Base-by-base conservation (phyloP, 805 yeast species). In the Candida peoriensis region DNA sequence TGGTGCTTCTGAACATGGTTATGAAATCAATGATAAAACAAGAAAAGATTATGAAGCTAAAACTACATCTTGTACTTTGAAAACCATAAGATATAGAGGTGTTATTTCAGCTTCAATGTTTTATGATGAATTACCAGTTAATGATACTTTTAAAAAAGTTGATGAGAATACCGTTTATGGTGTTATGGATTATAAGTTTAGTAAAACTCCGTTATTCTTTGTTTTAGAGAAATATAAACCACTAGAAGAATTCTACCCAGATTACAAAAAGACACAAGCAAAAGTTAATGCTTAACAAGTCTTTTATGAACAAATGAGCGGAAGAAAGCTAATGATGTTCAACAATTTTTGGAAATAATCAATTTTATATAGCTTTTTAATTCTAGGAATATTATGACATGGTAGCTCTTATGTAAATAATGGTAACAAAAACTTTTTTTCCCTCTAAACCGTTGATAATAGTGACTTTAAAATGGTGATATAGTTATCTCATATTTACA, bases 111-210 rank as follows among this genome's bases (percentile, higher is more conserved):
- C 31, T 20, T 28, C 31, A 11, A 28, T 28, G 31, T 17, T 28
- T 11, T 28, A 28, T 18, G 31, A 28, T 10, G 31, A 28, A n/a
- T 11, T 28, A 7, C 24, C 31, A 19, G 14, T 20, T 28, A 21
- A 15, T 21, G 24, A 18, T 12, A 8, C 4, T 23, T 28, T 30
- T 28, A 20, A 24, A 34, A 24, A 28, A 13, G 28, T 13, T 21
- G 28, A 24, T 8, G 28, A 16, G 8, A 20, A 32, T 10, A 19
- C 18, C 11, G 25, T 27, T 23, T 19, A 18, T 20, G 16, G 27
- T 12, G 20, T 36, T 15, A 28, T 28, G 31, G 31, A 28, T 13
- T 26, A 26, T 16, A 26, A 26, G 29, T 26, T 16, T 16, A n/a
- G n/a, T 9, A 15, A 26, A 10, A 8, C 9, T 5, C 20, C 19